These are phyloP conservation scores for Agaricales sp. DNA, from an alignment of 1,284 basidiomycete species.

Conservation along the genomic window DNA sequence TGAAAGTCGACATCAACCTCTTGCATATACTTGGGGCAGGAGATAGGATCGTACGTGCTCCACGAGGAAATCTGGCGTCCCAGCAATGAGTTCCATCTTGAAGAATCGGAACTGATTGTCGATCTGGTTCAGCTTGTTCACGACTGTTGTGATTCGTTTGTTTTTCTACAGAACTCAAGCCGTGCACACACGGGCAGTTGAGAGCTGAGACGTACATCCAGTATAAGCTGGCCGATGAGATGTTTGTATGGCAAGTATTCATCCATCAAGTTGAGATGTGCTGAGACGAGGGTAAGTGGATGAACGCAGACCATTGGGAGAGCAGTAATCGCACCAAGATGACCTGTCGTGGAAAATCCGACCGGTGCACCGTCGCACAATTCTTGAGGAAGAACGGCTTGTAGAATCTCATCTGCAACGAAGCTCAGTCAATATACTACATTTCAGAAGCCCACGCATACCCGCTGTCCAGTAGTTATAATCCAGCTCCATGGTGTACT, in stretches of 20 bases:
- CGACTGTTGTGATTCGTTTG: constrained; percentile 72
- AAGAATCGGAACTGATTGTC: constrained; percentile 88
- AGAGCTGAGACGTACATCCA: constrained; percentile 57
- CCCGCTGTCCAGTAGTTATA: constrained; percentile 85
- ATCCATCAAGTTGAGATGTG: constrained; percentile 84
- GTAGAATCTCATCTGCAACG: constrained; percentile 56
- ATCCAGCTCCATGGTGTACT: constrained; percentile 52
- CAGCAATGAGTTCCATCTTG: constrained; percentile 94
- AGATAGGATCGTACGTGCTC: constrained; percentile 55
- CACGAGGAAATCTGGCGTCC: constrained; percentile 78
- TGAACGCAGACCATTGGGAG: background rate
- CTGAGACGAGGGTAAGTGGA: constrained; percentile 20
- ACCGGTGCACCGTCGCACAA: constrained; percentile 73
- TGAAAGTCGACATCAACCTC: constrained; percentile 20
- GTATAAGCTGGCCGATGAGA: constrained; percentile 84
- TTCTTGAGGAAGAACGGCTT: constrained; percentile 67
- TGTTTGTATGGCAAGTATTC: constrained; percentile 90
- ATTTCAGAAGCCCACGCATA: constrained; percentile 21
- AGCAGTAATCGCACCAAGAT: constrained; percentile 57
- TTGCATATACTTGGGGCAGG: constrained; percentile 7
- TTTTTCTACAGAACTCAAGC: constrained; percentile 61
- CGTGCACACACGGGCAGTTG: background rate
- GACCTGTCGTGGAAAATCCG: constrained; percentile 85
- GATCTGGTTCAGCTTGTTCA: constrained; percentile 91
- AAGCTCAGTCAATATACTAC: background rate